Evolutionary conservation across 2,329 filamentous ascomycete species (phyloP).

Genomic region (Aspergillus novoparasiticus): DNA sequence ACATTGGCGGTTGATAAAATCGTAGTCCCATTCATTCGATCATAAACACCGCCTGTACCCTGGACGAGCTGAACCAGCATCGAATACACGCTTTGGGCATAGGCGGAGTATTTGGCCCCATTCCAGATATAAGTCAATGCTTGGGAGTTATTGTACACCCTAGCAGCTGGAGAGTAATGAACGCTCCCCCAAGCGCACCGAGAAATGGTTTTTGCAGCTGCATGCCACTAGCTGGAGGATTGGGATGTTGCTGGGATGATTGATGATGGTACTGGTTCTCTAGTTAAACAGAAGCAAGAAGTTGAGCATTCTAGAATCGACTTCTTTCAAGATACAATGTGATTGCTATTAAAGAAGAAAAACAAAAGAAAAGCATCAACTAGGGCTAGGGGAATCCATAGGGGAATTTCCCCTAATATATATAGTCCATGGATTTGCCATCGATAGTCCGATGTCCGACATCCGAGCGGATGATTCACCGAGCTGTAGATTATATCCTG

Average conservation of each 20-base stretch:
- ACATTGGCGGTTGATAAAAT: constrained; percentile 23
- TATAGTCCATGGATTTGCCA: not conserved
- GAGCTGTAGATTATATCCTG: not conserved
- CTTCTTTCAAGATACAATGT: not conserved
- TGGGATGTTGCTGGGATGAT: not conserved
- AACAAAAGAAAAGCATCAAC: not conserved
- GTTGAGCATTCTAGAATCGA: not conserved
- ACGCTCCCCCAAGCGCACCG: not conserved
- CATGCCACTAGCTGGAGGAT: not conserved
- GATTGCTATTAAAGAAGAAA: not conserved
- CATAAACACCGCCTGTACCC: constrained; percentile 38
- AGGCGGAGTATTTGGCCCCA: constrained; percentile 46
- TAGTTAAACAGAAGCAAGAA: too few relatives aligned
- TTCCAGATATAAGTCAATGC: constrained; percentile 50
- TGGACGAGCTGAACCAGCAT: constrained; percentile 37
- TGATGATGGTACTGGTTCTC: too few relatives aligned
- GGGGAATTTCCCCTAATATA: not conserved
- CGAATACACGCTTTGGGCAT: constrained; percentile 26
- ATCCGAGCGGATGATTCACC: not conserved
- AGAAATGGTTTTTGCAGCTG: not conserved
- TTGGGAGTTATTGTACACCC: constrained; percentile 38
- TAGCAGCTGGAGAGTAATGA: constrained; percentile 37
- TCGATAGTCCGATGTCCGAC: not conserved
- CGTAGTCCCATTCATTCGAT: constrained; percentile 34
- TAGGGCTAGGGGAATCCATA: not conserved